Conservation (phyloP, 2,329 filamentous ascomycete genomes). For the Aureobasidium namibiae region DNA sequence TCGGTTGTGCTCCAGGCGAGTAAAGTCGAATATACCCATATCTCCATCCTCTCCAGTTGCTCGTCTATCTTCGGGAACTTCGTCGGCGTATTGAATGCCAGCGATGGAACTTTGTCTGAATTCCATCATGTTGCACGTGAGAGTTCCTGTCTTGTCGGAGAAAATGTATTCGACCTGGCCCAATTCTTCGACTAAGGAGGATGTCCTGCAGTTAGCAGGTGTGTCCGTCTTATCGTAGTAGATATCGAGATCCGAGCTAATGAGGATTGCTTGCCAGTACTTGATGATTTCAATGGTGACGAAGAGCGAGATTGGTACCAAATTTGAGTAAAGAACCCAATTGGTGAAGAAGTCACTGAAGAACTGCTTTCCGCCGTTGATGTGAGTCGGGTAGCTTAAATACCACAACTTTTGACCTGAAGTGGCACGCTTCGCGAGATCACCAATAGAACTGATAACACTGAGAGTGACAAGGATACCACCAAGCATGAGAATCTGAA, state of each 20-base stretch:
- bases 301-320: constrained; percentile 96
- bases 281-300: constrained; percentile 97
- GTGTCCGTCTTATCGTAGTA: constrained; percentile 96
- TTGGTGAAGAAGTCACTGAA: constrained; percentile 94
- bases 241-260: constrained; percentile 95
- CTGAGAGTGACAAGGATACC: constrained; percentile 76
- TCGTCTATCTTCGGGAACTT: constrained; percentile 82
- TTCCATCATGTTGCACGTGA: constrained; percentile 99
- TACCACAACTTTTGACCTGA: constrained; percentile 59
- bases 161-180: constrained; percentile 99
- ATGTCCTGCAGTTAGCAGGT: constrained; percentile 90
- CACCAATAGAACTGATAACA: constrained; percentile 82
- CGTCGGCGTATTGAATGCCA: constrained; percentile 87
- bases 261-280: constrained; percentile 94
- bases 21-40: constrained; percentile 77
- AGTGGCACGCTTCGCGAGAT: constrained; percentile 68
- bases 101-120: constrained; percentile 92
- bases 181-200: constrained; percentile 90
- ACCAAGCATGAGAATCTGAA: constrained; percentile 84
- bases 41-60: constrained; percentile 64
- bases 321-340: constrained; percentile 93
- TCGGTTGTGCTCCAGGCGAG: constrained; percentile 62
- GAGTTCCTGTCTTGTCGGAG: constrained; percentile 92
- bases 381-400: constrained; percentile 53
- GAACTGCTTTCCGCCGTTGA: constrained; percentile 69